Evolutionary conservation across 139 green algal genomes (phyloP).

Genomic region (Picochlorum sp.): DNA sequence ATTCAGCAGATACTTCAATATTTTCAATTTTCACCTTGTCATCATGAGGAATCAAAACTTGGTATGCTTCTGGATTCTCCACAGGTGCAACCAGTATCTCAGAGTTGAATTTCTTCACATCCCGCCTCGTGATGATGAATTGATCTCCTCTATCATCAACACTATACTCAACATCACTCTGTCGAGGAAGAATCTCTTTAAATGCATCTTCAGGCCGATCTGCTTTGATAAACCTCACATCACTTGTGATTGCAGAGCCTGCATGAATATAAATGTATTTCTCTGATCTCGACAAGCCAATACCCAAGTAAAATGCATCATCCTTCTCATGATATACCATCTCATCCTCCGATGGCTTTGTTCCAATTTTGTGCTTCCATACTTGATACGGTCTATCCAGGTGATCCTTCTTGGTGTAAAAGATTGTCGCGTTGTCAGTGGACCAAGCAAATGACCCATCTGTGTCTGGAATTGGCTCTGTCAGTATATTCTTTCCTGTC

Average conservation of each 20-base stretch:
- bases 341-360: slow-evolving; percentile 31
- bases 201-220: slow-evolving; percentile 47
- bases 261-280: slow-evolving; percentile 53
- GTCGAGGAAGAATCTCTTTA: slow-evolving; percentile 47
- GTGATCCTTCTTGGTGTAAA: slow-evolving; percentile 68
- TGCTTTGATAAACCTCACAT: slow-evolving; percentile 51
- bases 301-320: slow-evolving; percentile 64
- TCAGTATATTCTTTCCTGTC: slow-evolving; percentile 43
- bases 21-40: slow-evolving; percentile 71
- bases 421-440: slow-evolving; percentile 46
- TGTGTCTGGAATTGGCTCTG: slow-evolving; percentile 45
- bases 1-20: slow-evolving; percentile 25
- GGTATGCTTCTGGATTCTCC: slow-evolving; percentile 23
- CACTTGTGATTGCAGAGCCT: slow-evolving; percentile 62
- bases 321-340: slow-evolving; percentile 72
- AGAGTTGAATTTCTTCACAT: slow-evolving; percentile 61
- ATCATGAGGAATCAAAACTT: slow-evolving; percentile 58
- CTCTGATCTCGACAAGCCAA: slow-evolving; percentile 46
- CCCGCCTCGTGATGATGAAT: slow-evolving; percentile 51
- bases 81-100: slow-evolving; percentile 64
- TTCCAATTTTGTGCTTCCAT: slow-evolving; percentile 52
- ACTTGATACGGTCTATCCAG: slow-evolving; percentile 43
- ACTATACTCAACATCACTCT: slow-evolving; percentile 58
- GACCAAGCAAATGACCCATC: slow-evolving; percentile 47
- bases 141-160: slow-evolving; percentile 42